phyloP scores from a whole-genome alignment of 306 rosid genomes.

The Prunus mira region DNA sequence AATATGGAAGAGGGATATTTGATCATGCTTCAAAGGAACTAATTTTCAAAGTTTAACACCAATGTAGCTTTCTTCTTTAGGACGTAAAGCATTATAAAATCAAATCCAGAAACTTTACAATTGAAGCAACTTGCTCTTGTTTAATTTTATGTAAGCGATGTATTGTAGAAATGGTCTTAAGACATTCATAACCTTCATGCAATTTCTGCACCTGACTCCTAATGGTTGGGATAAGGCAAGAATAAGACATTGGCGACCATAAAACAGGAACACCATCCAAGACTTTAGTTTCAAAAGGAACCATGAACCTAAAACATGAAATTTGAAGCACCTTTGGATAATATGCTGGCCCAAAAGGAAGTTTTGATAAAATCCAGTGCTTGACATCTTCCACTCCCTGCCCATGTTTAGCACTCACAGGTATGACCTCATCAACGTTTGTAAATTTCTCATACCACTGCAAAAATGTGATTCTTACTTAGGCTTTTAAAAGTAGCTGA shows the following conservation, averaged over 20 bases:
- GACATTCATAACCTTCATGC: background rate
- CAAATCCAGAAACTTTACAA: background rate
- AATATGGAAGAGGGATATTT: background rate
- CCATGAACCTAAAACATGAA: background rate
- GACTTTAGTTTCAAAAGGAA: background rate
- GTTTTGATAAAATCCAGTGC: conserved; percentile 91
- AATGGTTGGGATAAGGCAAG: background rate
- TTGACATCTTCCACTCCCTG: conserved; percentile 90
- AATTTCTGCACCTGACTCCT: background rate
- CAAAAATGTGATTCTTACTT: conserved; percentile 21
- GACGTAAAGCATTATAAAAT: background rate
- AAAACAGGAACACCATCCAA: background rate
- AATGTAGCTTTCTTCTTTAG: background rate
- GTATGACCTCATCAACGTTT: conserved; percentile 86
- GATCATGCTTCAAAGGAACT: background rate
- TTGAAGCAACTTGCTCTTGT: background rate
- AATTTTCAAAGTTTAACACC: background rate
- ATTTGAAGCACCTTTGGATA: conserved; percentile 74
- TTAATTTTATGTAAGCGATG: background rate
- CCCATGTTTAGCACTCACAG: conserved; percentile 95
- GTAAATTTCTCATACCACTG: conserved; percentile 95
- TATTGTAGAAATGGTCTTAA: background rate
- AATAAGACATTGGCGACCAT: background rate
- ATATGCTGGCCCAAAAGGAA: conserved; percentile 86
- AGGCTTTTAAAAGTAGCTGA: background rate